phyloP scores from a whole-genome alignment of 441 rosid species.

The Pelargonium myrrhifolium region DNA sequence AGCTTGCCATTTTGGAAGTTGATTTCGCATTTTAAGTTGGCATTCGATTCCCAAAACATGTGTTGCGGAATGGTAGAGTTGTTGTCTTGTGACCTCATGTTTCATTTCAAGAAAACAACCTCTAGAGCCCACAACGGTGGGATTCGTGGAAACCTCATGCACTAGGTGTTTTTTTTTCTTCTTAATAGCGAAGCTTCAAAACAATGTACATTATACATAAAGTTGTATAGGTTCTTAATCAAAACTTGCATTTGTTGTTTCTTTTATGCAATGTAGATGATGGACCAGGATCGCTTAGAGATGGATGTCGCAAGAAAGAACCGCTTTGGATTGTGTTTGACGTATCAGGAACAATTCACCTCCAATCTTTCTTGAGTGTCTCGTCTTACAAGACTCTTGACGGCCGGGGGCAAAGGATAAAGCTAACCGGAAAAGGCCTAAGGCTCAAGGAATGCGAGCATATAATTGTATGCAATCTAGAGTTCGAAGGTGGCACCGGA shows the following conservation, averaged over 20 bases:
- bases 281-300: conserved; percentile 80
- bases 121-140: no score
- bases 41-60: no score
- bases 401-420: conserved; percentile 82
- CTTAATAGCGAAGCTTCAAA: no score
- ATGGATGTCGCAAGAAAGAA: conserved; percentile 66
- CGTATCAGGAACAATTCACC: conserved; percentile 66
- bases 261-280: conserved; percentile 37
- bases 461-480: conserved; percentile 70
- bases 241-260: not conserved
- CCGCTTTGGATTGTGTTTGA: conserved; percentile 83
- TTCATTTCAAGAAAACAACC: no score
- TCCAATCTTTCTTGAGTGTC: conserved; percentile 51
- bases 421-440: conserved; percentile 72
- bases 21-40: no score
- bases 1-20: no score
- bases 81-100: no score
- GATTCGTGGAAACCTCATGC: no score
- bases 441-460: conserved; percentile 78
- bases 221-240: not conserved
- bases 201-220: no score
- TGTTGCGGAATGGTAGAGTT: no score
- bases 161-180: no score
- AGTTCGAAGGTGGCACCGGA: conserved; percentile 81
- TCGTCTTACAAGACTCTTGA: conserved; percentile 90